Evolutionary conservation across 2,329 filamentous ascomycete species (phyloP).

Genomic region (Escovopsis sp.): DNA sequence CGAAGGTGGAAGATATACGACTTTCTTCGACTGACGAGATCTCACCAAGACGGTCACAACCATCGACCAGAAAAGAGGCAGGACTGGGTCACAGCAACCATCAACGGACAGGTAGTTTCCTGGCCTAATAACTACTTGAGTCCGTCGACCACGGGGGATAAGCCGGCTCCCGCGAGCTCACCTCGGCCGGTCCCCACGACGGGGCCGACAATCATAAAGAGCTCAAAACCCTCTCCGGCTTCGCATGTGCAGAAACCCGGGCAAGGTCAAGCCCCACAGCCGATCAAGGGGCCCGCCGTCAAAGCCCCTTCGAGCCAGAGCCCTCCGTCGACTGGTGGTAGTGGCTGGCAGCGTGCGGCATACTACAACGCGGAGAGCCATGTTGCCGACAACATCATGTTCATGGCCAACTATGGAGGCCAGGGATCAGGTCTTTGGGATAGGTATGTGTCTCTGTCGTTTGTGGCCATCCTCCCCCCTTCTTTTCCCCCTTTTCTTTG

Average conservation of each 20-base stretch:
- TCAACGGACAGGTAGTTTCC: slow-evolving; percentile 40
- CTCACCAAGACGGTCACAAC: slow-evolving; percentile 15
- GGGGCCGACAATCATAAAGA: too few relatives aligned
- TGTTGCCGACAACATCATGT: slow-evolving; percentile 28
- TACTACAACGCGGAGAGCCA: slow-evolving; percentile 30
- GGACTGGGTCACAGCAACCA: slow-evolving; percentile 40
- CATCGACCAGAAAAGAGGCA: slow-evolving; percentile 36
- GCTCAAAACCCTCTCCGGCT: too few relatives aligned
- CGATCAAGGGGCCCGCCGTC: not conserved
- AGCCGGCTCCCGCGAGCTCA: too few relatives aligned
- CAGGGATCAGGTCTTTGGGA: slow-evolving; percentile 28
- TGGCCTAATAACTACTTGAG: slow-evolving; percentile 45
- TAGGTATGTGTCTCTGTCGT: slow-evolving; percentile 15
- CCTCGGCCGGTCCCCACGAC: not conserved
- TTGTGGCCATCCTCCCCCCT: too few relatives aligned
- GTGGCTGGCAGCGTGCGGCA: slow-evolving; percentile 26
- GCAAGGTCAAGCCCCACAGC: too few relatives aligned
- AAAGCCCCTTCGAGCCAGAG: slow-evolving; percentile 3
- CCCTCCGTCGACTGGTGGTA: slow-evolving; percentile 4
- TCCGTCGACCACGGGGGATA: slow-evolving; percentile 9
- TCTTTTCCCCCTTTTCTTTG: not conserved
- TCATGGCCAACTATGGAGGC: slow-evolving; percentile 34
- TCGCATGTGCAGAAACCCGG: too few relatives aligned
- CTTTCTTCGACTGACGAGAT: too few relatives aligned
- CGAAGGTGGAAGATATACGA: too few relatives aligned